phyloP scores from a whole-genome alignment of 352 stramenopile genomes.

The Phytophthora brassicae region DNA sequence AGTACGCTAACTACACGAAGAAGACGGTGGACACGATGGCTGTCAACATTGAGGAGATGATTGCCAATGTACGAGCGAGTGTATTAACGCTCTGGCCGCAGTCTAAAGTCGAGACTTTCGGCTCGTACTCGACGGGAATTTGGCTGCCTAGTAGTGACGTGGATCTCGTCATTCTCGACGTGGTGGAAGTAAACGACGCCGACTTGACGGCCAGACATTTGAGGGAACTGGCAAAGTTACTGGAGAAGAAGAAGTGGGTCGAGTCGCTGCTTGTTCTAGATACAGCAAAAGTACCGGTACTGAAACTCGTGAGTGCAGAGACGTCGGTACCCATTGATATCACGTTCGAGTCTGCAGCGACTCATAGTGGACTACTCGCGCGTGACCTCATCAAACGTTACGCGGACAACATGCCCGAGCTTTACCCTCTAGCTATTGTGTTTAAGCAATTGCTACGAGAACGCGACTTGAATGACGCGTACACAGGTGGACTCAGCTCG shows the following conservation, averaged over 20 bases:
- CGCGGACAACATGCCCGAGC: slow-evolving; percentile 77
- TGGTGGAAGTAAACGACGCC: slow-evolving; percentile 66
- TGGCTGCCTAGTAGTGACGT: slow-evolving; percentile 88
- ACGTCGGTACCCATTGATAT: slow-evolving; percentile 85
- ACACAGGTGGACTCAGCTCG: slow-evolving; percentile 89
- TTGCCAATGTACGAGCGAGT: slow-evolving; percentile 66
- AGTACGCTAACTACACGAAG: slow-evolving; percentile 75
- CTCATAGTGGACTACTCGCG: slow-evolving; percentile 79
- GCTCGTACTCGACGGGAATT: slow-evolving; percentile 86
- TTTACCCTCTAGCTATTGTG: slow-evolving; percentile 88
- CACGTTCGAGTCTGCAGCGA: slow-evolving; percentile 81
- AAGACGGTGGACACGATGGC: slow-evolving; percentile 72
- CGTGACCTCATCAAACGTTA: slow-evolving; percentile 87
- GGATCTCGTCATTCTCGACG: slow-evolving; percentile 80
- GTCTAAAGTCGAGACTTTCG: slow-evolving; percentile 80
- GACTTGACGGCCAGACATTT: slow-evolving; percentile 62
- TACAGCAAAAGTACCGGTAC: slow-evolving; percentile 79
- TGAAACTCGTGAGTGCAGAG: slow-evolving; percentile 79
- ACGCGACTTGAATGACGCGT: slow-evolving; percentile 90
- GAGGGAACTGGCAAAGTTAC: slow-evolving; percentile 49
- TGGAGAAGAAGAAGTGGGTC: slow-evolving; percentile 73
- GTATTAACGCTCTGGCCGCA: slow-evolving; percentile 74
- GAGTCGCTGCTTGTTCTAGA: slow-evolving; percentile 83
- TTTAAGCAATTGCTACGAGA: slow-evolving; percentile 91
- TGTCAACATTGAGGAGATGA: slow-evolving; percentile 85